Conservation (phyloP, 2,329 filamentous ascomycete genomes). For the Paecilomyces dactylethromorphus region DNA sequence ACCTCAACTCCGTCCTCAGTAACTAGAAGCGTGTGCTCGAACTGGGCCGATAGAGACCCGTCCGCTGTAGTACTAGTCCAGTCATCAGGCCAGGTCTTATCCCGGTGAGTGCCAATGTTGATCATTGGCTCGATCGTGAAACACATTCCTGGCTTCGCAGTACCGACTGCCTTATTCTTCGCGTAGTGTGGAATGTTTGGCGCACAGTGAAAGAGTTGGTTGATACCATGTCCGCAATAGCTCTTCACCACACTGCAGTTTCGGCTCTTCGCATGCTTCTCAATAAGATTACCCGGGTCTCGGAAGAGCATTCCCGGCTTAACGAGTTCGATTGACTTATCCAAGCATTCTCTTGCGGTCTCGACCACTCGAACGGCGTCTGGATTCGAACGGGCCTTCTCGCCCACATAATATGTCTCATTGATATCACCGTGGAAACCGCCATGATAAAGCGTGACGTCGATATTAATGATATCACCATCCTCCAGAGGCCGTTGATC, state of each 20-base stretch:
- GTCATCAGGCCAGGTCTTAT: slow-evolving; percentile 97
- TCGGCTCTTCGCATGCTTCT: slow-evolving; percentile 82
- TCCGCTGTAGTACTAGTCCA: slow-evolving; percentile 96
- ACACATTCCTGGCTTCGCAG: slow-evolving; percentile 93
- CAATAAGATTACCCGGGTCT: slow-evolving; percentile 89
- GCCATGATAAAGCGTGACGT: slow-evolving; percentile 87
- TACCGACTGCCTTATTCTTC: slow-evolving; percentile 95
- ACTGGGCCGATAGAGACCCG: slow-evolving; percentile 85
- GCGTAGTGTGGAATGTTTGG: slow-evolving; percentile 96
- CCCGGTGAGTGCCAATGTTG: slow-evolving; percentile 79
- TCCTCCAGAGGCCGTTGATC: slow-evolving; percentile 81
- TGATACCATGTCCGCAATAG: slow-evolving; percentile 95
- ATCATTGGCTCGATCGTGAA: slow-evolving; percentile 99
- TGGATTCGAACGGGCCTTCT: slow-evolving; percentile 74
- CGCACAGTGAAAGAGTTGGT: slow-evolving; percentile 84
- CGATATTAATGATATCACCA: slow-evolving; percentile 95
- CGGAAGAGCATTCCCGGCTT: slow-evolving; percentile 91
- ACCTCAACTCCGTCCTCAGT: slow-evolving; percentile 78
- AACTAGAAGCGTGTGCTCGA: slow-evolving; percentile 82
- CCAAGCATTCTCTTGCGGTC: slow-evolving; percentile 77
- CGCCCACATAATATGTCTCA: slow-evolving; percentile 97
- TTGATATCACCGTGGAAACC: slow-evolving; percentile 96
- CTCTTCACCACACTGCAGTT: slow-evolving; percentile 89
- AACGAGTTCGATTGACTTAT: slow-evolving; percentile 84
- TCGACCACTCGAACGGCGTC: slow-evolving; percentile 89